Evolutionary conservation across 257 asterid genomes (phyloP).

Genomic region (Solanum bulbocastanum): DNA sequence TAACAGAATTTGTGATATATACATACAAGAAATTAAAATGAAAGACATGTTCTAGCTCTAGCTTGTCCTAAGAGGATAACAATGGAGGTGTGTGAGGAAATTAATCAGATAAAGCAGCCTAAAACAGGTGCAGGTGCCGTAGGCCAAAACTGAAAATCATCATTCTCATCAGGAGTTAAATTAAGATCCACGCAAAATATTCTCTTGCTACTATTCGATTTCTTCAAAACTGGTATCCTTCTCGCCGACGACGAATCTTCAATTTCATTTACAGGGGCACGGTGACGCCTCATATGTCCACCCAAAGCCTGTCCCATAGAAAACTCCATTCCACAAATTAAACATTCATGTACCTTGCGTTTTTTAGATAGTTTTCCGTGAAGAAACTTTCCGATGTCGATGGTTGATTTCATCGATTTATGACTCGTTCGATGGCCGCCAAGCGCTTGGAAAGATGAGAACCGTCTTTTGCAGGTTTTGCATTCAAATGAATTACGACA

Average conservation of each 20-base stretch:
- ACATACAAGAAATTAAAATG: too few relatives aligned
- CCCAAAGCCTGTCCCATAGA: slow-evolving; percentile 29
- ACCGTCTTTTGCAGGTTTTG: slow-evolving; percentile 18
- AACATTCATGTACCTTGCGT: slow-evolving; percentile 16
- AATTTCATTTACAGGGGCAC: not conserved
- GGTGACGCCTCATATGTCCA: slow-evolving; percentile 39
- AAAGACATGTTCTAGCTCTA: too few relatives aligned
- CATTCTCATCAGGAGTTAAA: slow-evolving; percentile 18
- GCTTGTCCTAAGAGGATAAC: too few relatives aligned
- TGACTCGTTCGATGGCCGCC: slow-evolving; percentile 29
- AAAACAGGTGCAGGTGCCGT: not conserved
- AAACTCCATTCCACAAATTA: slow-evolving; percentile 25
- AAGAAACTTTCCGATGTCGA: not conserved
- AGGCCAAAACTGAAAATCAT: not conserved
- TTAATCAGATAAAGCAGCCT: not conserved
- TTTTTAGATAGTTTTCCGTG: not conserved
- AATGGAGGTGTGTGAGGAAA: too few relatives aligned
- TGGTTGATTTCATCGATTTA: slow-evolving; percentile 8
- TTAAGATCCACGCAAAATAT: slow-evolving; percentile 13
- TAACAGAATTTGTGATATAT: too few relatives aligned
- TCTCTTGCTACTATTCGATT: slow-evolving; percentile 4
- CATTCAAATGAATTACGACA: slow-evolving; percentile 5
- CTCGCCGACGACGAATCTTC: not conserved
- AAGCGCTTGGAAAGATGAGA: not conserved
- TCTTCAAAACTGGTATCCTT: slow-evolving; percentile 1